These are phyloP conservation scores for Pyricularia sp. DNA, from an alignment of 2,329 filamentous ascomycete species.

Conservation along the genomic window DNA sequence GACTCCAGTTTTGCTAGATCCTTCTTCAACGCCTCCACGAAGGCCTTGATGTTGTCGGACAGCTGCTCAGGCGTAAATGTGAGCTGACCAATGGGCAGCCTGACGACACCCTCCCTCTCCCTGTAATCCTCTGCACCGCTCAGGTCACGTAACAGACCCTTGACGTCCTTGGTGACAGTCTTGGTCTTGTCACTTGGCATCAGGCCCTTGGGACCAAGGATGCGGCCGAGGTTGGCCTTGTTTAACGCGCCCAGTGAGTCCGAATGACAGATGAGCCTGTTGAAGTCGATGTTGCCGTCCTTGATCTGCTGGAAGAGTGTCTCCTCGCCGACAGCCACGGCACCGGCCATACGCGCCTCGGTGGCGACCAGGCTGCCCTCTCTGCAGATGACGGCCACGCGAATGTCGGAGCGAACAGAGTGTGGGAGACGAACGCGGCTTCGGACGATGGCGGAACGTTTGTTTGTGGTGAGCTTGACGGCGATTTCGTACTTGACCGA, in stretches of 20 bases:
- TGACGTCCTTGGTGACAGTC: constrained; percentile 78
- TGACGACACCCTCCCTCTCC: constrained; percentile 74
- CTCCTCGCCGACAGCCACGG: constrained; percentile 76
- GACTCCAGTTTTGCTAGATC: constrained; percentile 59
- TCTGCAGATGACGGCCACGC: constrained; percentile 86
- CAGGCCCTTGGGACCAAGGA: constrained; percentile 80
- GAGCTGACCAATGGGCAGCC: constrained; percentile 85
- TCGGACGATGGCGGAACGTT: constrained; percentile 79
- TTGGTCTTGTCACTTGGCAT: constrained; percentile 88
- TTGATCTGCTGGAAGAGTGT: constrained; percentile 71
- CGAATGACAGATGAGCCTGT: constrained; percentile 77
- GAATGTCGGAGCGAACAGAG: constrained; percentile 78
- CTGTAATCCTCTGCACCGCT: constrained; percentile 80
- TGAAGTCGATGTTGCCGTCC: constrained; percentile 72
- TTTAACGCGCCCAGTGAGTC: constrained; percentile 69
- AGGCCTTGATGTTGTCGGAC: constrained; percentile 70
- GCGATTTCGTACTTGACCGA: constrained; percentile 81
- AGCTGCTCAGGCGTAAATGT: constrained; percentile 82
- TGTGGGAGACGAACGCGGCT: constrained; percentile 84
- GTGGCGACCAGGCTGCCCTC: constrained; percentile 65
- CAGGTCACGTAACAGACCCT: constrained; percentile 66
- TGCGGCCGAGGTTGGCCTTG: constrained; percentile 69
- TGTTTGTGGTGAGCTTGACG: constrained; percentile 71
- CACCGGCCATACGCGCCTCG: constrained; percentile 70
- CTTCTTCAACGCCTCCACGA: constrained; percentile 68